These are phyloP conservation scores for Chara braunii DNA, from an alignment of 139 green algal genomes.

Conservation along the genomic window DNA sequence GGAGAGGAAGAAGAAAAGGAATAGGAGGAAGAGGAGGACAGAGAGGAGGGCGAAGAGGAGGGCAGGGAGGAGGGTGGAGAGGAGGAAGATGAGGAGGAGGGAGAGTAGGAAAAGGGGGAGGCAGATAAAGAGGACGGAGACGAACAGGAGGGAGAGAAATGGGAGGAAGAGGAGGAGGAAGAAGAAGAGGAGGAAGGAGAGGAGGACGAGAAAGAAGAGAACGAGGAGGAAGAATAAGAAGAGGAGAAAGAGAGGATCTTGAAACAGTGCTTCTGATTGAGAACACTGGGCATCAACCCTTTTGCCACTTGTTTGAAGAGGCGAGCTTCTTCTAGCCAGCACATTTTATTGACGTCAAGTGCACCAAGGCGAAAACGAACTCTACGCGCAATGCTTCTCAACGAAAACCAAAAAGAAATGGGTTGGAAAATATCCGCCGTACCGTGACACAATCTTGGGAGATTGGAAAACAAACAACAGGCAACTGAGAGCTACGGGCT, in stretches of 20 bases:
- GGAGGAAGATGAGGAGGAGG: background rate
- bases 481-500: too few relatives aligned
- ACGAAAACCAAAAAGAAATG: too few relatives aligned
- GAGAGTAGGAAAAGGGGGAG: background rate
- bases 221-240: background rate
- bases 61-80: background rate
- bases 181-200: background rate
- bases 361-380: background rate
- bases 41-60: background rate
- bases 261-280: background rate
- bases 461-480: too few relatives aligned
- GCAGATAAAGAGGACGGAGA: too few relatives aligned
- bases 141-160: too few relatives aligned
- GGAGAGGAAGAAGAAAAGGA: background rate
- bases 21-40: background rate
- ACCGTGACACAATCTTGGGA: too few relatives aligned
- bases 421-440: too few relatives aligned
- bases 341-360: slow-evolving; percentile 1
- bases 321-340: too few relatives aligned
- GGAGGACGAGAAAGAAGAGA: background rate
- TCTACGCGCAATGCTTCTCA: background rate
- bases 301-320: too few relatives aligned
- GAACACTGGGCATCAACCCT: too few relatives aligned
- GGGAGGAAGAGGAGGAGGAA: background rate
- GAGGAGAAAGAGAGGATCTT: slow-evolving; percentile 1